Evolutionary conservation across 2,329 filamentous ascomycete genomes (phyloP).

Genomic region (Clonostachys solani): DNA sequence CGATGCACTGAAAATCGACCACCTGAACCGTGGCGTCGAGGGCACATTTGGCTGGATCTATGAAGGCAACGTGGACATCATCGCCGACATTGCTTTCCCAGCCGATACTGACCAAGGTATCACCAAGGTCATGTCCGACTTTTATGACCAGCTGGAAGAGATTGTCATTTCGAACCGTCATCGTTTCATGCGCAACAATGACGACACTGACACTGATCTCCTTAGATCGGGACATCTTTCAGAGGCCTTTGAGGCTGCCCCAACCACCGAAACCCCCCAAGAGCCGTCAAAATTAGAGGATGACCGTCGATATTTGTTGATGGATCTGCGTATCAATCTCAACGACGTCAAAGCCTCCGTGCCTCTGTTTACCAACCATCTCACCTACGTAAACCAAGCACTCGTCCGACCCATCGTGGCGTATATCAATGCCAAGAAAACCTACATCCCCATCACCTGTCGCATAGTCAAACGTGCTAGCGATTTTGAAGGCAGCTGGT

Average conservation of each 20-base stretch:
- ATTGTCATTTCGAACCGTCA: constrained; percentile 78
- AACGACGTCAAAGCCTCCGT: constrained; percentile 93
- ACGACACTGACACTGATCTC: constrained; percentile 16
- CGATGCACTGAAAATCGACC: constrained; percentile 90
- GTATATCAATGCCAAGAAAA: constrained; percentile 93
- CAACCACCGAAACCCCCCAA: constrained; percentile 5
- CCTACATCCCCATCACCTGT: constrained; percentile 93
- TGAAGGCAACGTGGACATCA: constrained; percentile 93
- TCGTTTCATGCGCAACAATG: constrained; percentile 49
- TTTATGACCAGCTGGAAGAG: constrained; percentile 93
- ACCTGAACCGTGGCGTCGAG: constrained; percentile 87
- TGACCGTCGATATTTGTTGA: constrained; percentile 77
- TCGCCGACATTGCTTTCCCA: constrained; percentile 93
- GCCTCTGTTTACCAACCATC: constrained; percentile 84
- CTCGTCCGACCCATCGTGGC: constrained; percentile 94
- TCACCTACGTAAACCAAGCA: constrained; percentile 95
- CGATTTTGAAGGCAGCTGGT: constrained; percentile 96
- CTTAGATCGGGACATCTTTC: constrained; percentile 24
- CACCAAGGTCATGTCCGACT: constrained; percentile 91
- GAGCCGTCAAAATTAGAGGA: constrained; percentile 31
- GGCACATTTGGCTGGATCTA: constrained; percentile 98
- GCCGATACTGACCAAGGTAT: constrained; percentile 84
- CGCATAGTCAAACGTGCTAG: constrained; percentile 83
- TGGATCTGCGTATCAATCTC: constrained; percentile 91
- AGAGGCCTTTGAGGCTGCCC: constrained; percentile 14